Evolutionary conservation across 2,329 filamentous ascomycete species (phyloP), one percentile per base, ranked within the genome.

Genomic region (Calonectria hongkongensis): DNA sequence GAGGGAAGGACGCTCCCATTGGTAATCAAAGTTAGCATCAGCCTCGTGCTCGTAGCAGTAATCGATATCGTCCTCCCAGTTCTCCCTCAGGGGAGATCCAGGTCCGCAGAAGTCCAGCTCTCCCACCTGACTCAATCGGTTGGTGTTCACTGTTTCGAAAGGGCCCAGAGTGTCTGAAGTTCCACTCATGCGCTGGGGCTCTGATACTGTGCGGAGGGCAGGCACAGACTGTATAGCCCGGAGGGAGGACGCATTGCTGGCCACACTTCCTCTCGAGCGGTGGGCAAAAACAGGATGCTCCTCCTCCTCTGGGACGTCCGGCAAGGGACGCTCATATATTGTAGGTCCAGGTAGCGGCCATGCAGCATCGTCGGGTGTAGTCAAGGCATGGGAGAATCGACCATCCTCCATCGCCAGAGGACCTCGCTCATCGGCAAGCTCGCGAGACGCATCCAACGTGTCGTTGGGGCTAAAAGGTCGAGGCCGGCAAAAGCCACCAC

Each of bases 41-140:
- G 88, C 91, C 75, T 91, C 92, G 76, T 94, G 90, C 75, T 93
- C 91, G 78, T 94, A 94, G 79, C 90, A 93, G 81, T 93, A 94
- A 79, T 94, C 92, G 73, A 94, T 93, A 74, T 91, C 91, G 66
- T 92, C 91, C 78, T 94, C 92, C 92, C 92, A 94, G 76, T 85
- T 92, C 76, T 88, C 87, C 9, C 83, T 83, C 27, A 81, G 76
- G n/a, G 77, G 75, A 16, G 83, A 73, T 4, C 73, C 68, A n/a
- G 78, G 78, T 16, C 68, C 76, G 3, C 74, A 75, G 16, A 63
- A 73, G 16, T 76, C 70, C 7, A 66, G 64, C 28, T 76, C 71
- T 58, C 66, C 68, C 51, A 73, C 70, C 25, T 51, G 56, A 21
- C 30, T 73, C 9, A 81, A 80, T 15, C 80, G 82, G 70, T 85